A percentile compares a stretch with the other conserved stretches of the same genome.
These are phyloP conservation scores for Phaeophleospora eucalypticola DNA, from an alignment of 2,329 filamentous ascomycete species.

Conservation along the genomic window DNA sequence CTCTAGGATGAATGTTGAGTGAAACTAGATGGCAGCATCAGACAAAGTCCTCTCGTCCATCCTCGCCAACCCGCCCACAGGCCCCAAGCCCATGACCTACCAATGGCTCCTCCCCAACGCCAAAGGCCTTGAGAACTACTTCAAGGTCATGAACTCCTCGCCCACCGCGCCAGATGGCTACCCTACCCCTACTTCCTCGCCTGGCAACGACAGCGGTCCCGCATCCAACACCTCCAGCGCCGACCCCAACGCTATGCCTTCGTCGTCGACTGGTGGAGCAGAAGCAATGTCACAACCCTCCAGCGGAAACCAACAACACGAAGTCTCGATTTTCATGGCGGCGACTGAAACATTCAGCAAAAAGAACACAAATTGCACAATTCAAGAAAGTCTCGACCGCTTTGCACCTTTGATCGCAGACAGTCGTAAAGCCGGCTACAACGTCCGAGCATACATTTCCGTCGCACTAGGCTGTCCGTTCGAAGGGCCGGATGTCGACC, in stretches of 20 bases:
- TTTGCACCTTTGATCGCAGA: constrained; percentile 67
- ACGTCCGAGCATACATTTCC: constrained; percentile 75
- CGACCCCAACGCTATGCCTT: constrained; percentile 42
- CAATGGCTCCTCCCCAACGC: constrained; percentile 77
- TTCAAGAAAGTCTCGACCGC: constrained; percentile 66
- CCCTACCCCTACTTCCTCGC: constrained; percentile 41
- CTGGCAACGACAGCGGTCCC: constrained; percentile 34
- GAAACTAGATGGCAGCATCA: constrained; percentile 69
- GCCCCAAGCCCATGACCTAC: constrained; percentile 60
- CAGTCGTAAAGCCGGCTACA: constrained; percentile 61
- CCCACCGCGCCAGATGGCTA: constrained; percentile 43
- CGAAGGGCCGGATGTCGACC: constrained; percentile 59
- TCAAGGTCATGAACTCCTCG: constrained; percentile 48
- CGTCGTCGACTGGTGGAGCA: constrained; percentile 30
- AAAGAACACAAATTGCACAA: constrained; percentile 77
- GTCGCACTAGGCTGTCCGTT: constrained; percentile 78
- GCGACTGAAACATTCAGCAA: constrained; percentile 77
- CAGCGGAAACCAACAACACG: constrained; percentile 43
- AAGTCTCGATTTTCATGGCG: constrained; percentile 76
- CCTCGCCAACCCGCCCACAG: constrained; percentile 53
- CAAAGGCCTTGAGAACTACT: constrained; percentile 65
- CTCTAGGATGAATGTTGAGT: constrained; percentile 12
- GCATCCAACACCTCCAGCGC: constrained; percentile 40
- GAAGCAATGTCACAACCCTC: constrained; percentile 54
- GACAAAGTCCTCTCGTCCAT: constrained; percentile 68